Evolutionary conservation across 768 basidiomycete genomes (phyloP).

Genomic region (Auriscalpium vulgare): DNA sequence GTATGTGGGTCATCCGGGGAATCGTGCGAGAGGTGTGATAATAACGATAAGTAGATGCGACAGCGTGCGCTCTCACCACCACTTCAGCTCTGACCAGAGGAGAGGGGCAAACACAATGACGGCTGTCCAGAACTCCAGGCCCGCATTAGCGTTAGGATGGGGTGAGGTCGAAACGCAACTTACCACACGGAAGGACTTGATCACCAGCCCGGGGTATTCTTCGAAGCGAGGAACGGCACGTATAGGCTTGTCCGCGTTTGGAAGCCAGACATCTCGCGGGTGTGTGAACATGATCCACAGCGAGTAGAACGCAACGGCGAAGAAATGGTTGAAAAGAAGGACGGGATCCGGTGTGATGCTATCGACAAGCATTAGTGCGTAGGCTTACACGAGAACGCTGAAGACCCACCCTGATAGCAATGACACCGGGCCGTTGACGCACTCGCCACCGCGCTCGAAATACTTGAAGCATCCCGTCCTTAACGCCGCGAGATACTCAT

Average conservation of each 20-base stretch:
- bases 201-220: slow-evolving; percentile 60
- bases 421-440: slow-evolving; percentile 80
- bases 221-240: slow-evolving; percentile 37
- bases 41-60: background rate
- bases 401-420: slow-evolving; percentile 73
- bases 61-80: slow-evolving; percentile 36
- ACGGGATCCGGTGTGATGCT: slow-evolving; percentile 78
- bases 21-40: background rate
- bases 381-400: background rate
- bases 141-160: background rate
- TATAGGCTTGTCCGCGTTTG: slow-evolving; percentile 28
- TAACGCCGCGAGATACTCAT: slow-evolving; percentile 52
- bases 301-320: slow-evolving; percentile 90
- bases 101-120: slow-evolving; percentile 85
- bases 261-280: slow-evolving; percentile 31
- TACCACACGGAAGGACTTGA: slow-evolving; percentile 64
- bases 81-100: slow-evolving; percentile 79
- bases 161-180: slow-evolving; percentile 6
- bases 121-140: slow-evolving; percentile 76
- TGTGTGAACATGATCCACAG: slow-evolving; percentile 85
- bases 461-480: slow-evolving; percentile 93
- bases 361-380: background rate
- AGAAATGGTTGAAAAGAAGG: slow-evolving; percentile 86
- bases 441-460: slow-evolving; percentile 89
- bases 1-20: no score